These are phyloP conservation scores for Aspergillus quadrilineatus DNA, from an alignment of 2,329 filamentous ascomycete species.

Conservation along the genomic window DNA sequence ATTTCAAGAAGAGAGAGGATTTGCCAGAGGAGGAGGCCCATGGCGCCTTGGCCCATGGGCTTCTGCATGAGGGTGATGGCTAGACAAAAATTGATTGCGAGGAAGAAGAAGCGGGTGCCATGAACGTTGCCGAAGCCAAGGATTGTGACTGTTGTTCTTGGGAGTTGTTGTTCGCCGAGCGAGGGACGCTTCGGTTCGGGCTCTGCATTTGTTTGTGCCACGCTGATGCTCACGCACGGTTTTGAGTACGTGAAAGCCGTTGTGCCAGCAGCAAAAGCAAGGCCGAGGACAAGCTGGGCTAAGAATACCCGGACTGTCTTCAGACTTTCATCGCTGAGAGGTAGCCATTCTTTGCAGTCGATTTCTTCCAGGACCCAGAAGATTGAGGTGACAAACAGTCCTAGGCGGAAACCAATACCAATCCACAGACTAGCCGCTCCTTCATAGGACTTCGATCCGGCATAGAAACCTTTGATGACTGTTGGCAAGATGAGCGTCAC, in stretches of 20 bases:
- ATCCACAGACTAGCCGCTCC: slow-evolving; percentile 84
- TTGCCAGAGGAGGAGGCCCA: slow-evolving; percentile 83
- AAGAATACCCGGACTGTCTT: slow-evolving; percentile 74
- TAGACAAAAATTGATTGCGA: slow-evolving; percentile 75
- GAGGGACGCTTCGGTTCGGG: slow-evolving; percentile 46
- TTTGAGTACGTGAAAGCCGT: slow-evolving; percentile 83
- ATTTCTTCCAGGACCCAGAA: slow-evolving; percentile 92
- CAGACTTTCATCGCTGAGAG: slow-evolving; percentile 60
- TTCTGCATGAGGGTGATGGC: slow-evolving; percentile 81
- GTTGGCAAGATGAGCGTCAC: slow-evolving; percentile 70
- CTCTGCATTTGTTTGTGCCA: slow-evolving; percentile 47
- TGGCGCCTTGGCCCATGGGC: slow-evolving; percentile 85
- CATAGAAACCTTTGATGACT: slow-evolving; percentile 80
- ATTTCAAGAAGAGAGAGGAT: slow-evolving; percentile 73
- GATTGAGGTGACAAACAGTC: slow-evolving; percentile 70
- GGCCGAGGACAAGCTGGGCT: slow-evolving; percentile 75
- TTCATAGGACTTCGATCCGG: slow-evolving; percentile 80
- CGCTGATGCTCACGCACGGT: slow-evolving; percentile 73
- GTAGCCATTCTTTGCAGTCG: slow-evolving; percentile 77
- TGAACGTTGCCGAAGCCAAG: slow-evolving; percentile 92
- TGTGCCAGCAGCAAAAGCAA: slow-evolving; percentile 79
- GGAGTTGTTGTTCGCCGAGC: slow-evolving; percentile 27
- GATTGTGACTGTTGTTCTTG: slow-evolving; percentile 64
- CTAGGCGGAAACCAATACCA: slow-evolving; percentile 72
- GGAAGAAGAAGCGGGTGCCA: slow-evolving; percentile 82